A percentile compares a stretch with the other conserved stretches of the same genome.
These are phyloP conservation scores for Bryoglossum gracile DNA, from an alignment of 495 filamentous ascomycete species.

Conservation along the genomic window DNA sequence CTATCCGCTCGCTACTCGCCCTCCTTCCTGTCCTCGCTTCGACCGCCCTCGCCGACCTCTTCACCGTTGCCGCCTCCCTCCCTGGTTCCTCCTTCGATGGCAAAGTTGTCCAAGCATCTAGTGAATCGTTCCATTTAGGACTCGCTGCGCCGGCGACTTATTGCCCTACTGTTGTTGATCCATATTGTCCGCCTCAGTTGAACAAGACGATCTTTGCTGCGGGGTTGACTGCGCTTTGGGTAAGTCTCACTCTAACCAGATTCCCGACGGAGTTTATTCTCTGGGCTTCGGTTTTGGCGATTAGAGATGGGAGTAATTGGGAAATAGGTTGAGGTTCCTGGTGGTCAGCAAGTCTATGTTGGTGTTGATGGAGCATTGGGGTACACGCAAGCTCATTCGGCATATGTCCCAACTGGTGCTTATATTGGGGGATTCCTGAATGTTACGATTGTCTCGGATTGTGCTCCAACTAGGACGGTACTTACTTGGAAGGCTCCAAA, in stretches of 20 bases:
- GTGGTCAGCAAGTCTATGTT: constrained; percentile 60
- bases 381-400: constrained; percentile 57
- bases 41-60: background rate
- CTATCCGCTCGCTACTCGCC: background rate
- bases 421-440: constrained; percentile 37
- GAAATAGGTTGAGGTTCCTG: constrained; percentile 57
- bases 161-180: constrained; percentile 6
- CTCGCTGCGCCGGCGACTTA: constrained; percentile 5
- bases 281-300: too few species aligned
- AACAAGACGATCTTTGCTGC: constrained; percentile 5
- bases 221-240: constrained; percentile 3
- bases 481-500: constrained; percentile 12
- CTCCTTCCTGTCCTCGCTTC: background rate
- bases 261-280: too few species aligned
- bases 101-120: constrained; percentile 12
- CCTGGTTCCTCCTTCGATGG: constrained; percentile 8
- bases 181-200: constrained; percentile 2
- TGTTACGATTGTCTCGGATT: constrained; percentile 1
- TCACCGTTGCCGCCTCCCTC: constrained; percentile 5
- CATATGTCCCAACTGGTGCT: constrained; percentile 47
- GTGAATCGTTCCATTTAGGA: constrained; percentile 12
- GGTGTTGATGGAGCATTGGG: constrained; percentile 44
- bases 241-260: background rate
- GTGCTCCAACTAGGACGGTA: background rate
- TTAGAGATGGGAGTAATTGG: too few species aligned